These are phyloP conservation scores for Cicer bijugum DNA, from an alignment of 306 rosid species.

Conservation along the genomic window DNA sequence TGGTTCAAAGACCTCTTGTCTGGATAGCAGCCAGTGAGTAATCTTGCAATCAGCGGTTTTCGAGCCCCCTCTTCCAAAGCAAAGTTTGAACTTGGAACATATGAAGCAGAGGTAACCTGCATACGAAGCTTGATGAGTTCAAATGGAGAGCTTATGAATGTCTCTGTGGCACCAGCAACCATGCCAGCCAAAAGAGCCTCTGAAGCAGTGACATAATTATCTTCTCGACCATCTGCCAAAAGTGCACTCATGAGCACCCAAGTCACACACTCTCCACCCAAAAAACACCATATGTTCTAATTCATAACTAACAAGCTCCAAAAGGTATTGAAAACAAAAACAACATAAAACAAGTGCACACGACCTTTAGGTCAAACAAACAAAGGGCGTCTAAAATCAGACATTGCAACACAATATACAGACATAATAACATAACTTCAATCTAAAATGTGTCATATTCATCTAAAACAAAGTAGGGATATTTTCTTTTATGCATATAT, in stretches of 20 bases:
- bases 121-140: constrained; percentile 85
- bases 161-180: constrained; percentile 72
- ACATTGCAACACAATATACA: constrained; percentile 5
- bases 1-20: constrained; percentile 69
- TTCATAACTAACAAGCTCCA: background rate
- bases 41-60: constrained; percentile 62
- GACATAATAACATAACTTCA: background rate
- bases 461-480: background rate
- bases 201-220: constrained; percentile 58
- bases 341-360: background rate
- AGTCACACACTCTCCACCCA: constrained; percentile 20
- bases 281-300: constrained; percentile 2
- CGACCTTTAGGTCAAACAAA: constrained; percentile 6
- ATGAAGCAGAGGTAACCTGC: constrained; percentile 74
- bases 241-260: constrained; percentile 40
- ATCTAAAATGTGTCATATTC: constrained; percentile 3
- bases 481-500: background rate
- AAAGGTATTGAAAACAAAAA: background rate
- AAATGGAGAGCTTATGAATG: constrained; percentile 78
- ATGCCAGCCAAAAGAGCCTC: constrained; percentile 88
- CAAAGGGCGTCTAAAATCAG: constrained; percentile 4
- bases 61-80: constrained; percentile 55
- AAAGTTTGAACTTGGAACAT: constrained; percentile 51
- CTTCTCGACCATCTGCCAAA: constrained; percentile 79
- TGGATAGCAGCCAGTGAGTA: constrained; percentile 66